Evolutionary conservation across 83 land plant species (phyloP).

Genomic region (Picea abies): DNA sequence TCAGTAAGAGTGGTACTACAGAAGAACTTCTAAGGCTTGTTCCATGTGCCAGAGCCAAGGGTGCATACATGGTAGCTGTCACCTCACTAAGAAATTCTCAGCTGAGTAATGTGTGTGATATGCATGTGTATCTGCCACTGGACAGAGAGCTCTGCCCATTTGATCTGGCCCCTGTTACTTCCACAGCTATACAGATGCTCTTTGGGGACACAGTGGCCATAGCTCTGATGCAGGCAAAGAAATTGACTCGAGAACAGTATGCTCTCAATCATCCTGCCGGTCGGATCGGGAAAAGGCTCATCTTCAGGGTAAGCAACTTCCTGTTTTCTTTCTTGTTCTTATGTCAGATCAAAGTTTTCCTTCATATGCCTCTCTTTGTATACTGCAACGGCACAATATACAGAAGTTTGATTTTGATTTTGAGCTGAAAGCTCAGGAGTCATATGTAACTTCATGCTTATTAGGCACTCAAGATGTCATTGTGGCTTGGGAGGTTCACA

Average conservation of each 20-base stretch:
- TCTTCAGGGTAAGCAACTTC: slow-evolving; percentile 58
- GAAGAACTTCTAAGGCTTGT: slow-evolving; percentile 84
- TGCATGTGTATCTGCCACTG: slow-evolving; percentile 92
- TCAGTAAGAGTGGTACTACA: slow-evolving; percentile 89
- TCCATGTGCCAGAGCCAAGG: slow-evolving; percentile 89
- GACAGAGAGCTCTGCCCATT: slow-evolving; percentile 97
- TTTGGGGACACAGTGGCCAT: slow-evolving; percentile 97
- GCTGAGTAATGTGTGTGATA: slow-evolving; percentile 62
- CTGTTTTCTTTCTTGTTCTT: no score
- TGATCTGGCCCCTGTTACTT: slow-evolving; percentile 96
- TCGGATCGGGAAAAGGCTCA: slow-evolving; percentile 92
- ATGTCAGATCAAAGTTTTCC: no score
- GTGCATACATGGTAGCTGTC: slow-evolving; percentile 70
- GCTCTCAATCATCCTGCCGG: slow-evolving; percentile 98
- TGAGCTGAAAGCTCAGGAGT: no score
- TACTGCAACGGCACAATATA: no score
- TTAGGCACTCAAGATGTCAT: no score
- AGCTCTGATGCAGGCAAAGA: slow-evolving; percentile 88
- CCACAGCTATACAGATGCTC: slow-evolving; percentile 96
- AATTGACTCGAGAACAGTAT: slow-evolving; percentile 86
- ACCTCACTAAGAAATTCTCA: slow-evolving; percentile 46
- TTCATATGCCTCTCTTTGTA: no score
- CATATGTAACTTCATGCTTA: no score
- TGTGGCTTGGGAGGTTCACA: no score
- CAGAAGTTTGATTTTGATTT: no score